Evolutionary conservation across 257 asterid species (phyloP).

Genomic region (Salvia splendens): DNA sequence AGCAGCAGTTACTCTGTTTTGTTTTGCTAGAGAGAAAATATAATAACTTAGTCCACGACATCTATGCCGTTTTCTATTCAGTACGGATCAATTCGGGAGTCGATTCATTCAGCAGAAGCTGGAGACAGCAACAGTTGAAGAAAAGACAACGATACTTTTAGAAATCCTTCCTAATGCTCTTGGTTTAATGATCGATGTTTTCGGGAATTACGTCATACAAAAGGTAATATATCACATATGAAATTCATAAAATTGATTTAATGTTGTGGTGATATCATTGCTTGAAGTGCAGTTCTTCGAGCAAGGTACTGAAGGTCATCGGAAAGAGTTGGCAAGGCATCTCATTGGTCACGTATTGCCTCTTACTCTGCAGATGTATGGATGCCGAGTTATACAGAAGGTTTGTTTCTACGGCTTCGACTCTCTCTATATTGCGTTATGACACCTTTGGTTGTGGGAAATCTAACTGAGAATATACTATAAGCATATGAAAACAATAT

Average conservation of each 20-base stretch:
- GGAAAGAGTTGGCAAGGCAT: conserved; percentile 72
- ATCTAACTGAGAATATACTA: too few relatives aligned
- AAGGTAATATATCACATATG: conserved; percentile 49
- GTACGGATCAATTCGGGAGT: conserved; percentile 90
- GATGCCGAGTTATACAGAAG: conserved; percentile 98
- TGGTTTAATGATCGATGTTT: conserved; percentile 75
- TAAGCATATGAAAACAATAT: too few relatives aligned
- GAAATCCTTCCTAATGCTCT: conserved; percentile 73
- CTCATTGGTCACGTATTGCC: conserved; percentile 80
- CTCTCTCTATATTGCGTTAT: conserved; percentile 5
- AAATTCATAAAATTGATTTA: background rate
- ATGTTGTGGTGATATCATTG: conserved; percentile 23
- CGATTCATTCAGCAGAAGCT: conserved; percentile 94
- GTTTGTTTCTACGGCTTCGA: conserved; percentile 38
- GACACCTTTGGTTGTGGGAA: too few relatives aligned
- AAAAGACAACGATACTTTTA: conserved; percentile 64
- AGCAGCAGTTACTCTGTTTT: conserved; percentile 20
- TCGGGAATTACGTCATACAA: conserved; percentile 90
- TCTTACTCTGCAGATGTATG: conserved; percentile 90
- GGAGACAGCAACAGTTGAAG: conserved; percentile 72
- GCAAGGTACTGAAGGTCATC: conserved; percentile 78
- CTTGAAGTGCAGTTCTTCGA: conserved; percentile 69
- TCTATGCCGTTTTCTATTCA: conserved; percentile 32
- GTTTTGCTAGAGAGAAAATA: background rate
- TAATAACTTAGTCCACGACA: too few relatives aligned